These are phyloP conservation scores for Puccinia novopanici DNA, from an alignment of 1,284 basidiomycete genomes.

Conservation along the genomic window DNA sequence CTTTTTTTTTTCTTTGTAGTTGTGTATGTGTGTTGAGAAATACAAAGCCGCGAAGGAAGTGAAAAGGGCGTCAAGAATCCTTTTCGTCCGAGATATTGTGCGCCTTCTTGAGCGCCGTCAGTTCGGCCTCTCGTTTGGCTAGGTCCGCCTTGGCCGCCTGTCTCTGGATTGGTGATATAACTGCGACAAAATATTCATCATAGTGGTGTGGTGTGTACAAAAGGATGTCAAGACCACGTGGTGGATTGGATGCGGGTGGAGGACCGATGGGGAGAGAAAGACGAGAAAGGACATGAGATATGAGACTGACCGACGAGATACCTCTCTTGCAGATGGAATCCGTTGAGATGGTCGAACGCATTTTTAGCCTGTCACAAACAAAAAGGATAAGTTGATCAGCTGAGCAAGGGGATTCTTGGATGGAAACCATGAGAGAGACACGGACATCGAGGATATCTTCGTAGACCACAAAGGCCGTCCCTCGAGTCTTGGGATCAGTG, in stretches of 20 bases:
- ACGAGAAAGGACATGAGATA: background rate
- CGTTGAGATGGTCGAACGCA: slow-evolving; percentile 92
- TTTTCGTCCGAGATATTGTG: slow-evolving; percentile 61
- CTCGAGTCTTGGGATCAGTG: slow-evolving; percentile 85
- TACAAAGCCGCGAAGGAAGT: background rate
- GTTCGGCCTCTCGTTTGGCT: slow-evolving; percentile 84
- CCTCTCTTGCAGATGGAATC: slow-evolving; percentile 95
- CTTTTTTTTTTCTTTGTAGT: background rate
- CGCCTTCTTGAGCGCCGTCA: slow-evolving; percentile 81
- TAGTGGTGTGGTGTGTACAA: background rate
- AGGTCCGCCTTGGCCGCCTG: slow-evolving; percentile 93
- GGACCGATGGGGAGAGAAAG: background rate
- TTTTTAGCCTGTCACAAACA: slow-evolving; percentile 67
- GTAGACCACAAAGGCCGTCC: slow-evolving; percentile 82
- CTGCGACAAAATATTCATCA: slow-evolving; percentile 60
- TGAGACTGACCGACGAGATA: slow-evolving; percentile 69
- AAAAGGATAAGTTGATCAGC: slow-evolving; percentile 23
- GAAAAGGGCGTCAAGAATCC: background rate
- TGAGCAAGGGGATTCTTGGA: background rate
- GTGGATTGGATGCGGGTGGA: background rate
- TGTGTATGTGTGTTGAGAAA: background rate
- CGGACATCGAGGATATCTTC: slow-evolving; percentile 61
- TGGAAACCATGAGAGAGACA: background rate
- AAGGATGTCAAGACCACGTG: background rate
- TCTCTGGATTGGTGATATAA: slow-evolving; percentile 94